Conservation (phyloP, 2,329 filamentous ascomycete genomes). For the Hypocrella siamensis region DNA sequence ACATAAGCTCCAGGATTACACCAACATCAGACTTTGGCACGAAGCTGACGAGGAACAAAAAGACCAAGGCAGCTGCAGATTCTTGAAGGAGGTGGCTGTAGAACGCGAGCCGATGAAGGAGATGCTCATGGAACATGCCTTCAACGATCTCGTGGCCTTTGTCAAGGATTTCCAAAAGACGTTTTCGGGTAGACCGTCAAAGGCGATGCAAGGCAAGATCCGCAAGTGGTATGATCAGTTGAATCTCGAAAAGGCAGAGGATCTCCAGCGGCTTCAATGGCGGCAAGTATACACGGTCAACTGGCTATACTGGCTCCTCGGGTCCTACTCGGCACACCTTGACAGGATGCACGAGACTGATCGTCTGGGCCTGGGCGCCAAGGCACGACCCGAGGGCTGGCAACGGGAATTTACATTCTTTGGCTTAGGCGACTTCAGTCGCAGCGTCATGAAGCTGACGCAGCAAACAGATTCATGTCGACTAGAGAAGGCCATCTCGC, state of each 20-base stretch:
- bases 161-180: slow-evolving; percentile 27
- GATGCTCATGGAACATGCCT: slow-evolving; percentile 24
- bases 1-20: slow-evolving; percentile 10
- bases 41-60: too few species aligned
- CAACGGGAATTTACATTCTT: slow-evolving; percentile 17
- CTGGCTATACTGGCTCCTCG: slow-evolving; percentile 36
- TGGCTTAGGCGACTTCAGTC: slow-evolving; percentile 29
- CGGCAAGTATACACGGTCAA: slow-evolving; percentile 31
- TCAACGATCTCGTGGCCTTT: slow-evolving; percentile 26
- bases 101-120: slow-evolving; percentile 23
- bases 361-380: slow-evolving; percentile 6
- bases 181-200: slow-evolving; percentile 28
- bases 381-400: slow-evolving; percentile 2
- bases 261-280: slow-evolving; percentile 25
- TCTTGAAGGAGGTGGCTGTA: not conserved
- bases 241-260: slow-evolving; percentile 19
- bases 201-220: slow-evolving; percentile 22
- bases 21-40: slow-evolving; percentile 1
- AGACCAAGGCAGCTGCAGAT: not conserved
- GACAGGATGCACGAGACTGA: not conserved
- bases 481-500: slow-evolving; percentile 23
- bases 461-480: slow-evolving; percentile 25
- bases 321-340: slow-evolving; percentile 18
- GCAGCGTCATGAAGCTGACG: slow-evolving; percentile 24
- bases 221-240: slow-evolving; percentile 24